These are phyloP conservation scores for Durio zibethinus DNA, from an alignment of 345 rosid genomes.

Conservation along the genomic window DNA sequence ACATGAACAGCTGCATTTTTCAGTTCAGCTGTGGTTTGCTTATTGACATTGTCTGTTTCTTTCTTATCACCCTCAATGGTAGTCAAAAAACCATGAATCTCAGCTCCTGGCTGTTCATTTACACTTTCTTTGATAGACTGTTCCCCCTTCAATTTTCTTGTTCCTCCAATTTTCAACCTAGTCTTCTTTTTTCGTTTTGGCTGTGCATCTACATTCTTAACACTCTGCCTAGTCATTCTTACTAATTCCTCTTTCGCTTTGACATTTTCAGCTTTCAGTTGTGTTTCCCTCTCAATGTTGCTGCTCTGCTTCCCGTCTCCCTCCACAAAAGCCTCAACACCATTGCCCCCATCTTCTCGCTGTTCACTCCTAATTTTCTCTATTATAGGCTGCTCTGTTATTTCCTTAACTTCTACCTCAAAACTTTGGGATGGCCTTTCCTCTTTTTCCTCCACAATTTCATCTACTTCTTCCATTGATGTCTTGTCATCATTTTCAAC, in stretches of 20 bases:
- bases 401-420: slow-evolving; percentile 17
- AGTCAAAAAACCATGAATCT: neutral
- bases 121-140: neutral
- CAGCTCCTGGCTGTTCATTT: neutral
- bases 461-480: neutral
- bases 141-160: neutral
- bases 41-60: neutral
- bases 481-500: neutral
- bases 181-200: neutral
- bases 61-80: neutral
- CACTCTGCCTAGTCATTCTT: neutral
- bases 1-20: neutral
- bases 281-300: neutral
- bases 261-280: neutral
- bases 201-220: neutral
- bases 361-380: neutral
- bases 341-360: neutral
- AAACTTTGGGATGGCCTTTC: neutral
- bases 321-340: neutral
- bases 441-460: neutral
- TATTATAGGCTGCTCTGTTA: neutral
- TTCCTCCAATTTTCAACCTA: neutral
- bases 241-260: neutral
- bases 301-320: neutral
- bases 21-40: neutral